A percentile compares a stretch with the other conserved stretches of the same genome.
phyloP scores from a whole-genome alignment of 2,329 filamentous ascomycete genomes.

The Phaeoacremonium minimum region DNA sequence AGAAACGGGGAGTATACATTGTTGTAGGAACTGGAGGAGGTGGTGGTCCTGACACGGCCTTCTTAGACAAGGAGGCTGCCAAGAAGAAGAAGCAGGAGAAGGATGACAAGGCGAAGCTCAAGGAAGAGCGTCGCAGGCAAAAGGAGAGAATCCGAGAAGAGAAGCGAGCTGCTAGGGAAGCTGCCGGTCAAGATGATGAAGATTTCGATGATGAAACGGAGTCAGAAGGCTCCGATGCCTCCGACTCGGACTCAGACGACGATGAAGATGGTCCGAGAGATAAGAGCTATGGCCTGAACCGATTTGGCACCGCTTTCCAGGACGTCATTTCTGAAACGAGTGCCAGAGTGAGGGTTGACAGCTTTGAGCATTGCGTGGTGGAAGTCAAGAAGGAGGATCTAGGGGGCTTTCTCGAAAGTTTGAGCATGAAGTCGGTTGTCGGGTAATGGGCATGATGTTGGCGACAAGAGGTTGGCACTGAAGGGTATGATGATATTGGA shows the following conservation, averaged over 20 bases:
- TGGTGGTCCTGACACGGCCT: slow-evolving; percentile 67
- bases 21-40: slow-evolving; percentile 91
- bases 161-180: slow-evolving; percentile 55
- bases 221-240: slow-evolving; percentile 32
- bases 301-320: slow-evolving; percentile 92
- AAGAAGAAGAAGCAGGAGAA: slow-evolving; percentile 60
- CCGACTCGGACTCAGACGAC: slow-evolving; percentile 30
- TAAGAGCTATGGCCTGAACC: slow-evolving; percentile 73
- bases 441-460: no score
- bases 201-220: slow-evolving; percentile 41
- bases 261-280: slow-evolving; percentile 50
- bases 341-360: slow-evolving; percentile 85
- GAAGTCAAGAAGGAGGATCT: slow-evolving; percentile 98
- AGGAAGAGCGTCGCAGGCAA: slow-evolving; percentile 52
- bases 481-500: no score
- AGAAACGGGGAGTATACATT: slow-evolving; percentile 80
- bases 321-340: slow-evolving; percentile 91
- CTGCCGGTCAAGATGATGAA: slow-evolving; percentile 33
- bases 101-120: slow-evolving; percentile 58
- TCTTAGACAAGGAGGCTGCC: slow-evolving; percentile 63
- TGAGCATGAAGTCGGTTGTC: slow-evolving; percentile 87
- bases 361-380: slow-evolving; percentile 95
- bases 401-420: slow-evolving; percentile 79
- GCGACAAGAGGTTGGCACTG: no score
- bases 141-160: slow-evolving; percentile 57